Conservation (phyloP, 2,329 filamentous ascomycete genomes). For the Metarhizium guizhouense region DNA sequence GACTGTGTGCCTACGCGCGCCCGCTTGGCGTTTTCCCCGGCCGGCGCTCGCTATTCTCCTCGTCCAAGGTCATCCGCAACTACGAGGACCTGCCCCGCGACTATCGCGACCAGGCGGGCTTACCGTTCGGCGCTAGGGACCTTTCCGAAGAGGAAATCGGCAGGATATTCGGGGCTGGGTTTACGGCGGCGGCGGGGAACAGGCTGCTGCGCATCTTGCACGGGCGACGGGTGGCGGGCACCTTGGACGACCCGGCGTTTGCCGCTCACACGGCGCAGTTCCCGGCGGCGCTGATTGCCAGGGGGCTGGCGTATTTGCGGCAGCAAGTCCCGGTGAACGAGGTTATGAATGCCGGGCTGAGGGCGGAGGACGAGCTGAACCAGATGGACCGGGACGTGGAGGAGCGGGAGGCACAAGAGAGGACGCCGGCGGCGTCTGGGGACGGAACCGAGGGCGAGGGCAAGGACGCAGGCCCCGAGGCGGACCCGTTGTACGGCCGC, state of each 20-base stretch:
- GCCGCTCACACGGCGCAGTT: constrained; percentile 37
- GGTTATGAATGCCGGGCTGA: constrained; percentile 48
- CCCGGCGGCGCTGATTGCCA: constrained; percentile 29
- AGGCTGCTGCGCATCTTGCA: constrained; percentile 49
- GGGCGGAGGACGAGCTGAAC: constrained; percentile 54
- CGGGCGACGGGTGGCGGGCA: constrained; percentile 54
- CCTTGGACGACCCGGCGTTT: constrained; percentile 49
- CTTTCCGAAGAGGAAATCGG: constrained; percentile 38
- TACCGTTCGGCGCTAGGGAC: constrained; percentile 42
- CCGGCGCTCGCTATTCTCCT: constrained; percentile 25
- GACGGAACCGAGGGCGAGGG: constrained; percentile 15
- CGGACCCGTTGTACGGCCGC: constrained; percentile 47
- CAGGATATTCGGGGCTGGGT: constrained; percentile 39
- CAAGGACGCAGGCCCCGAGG: constrained; percentile 16
- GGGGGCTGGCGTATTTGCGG: constrained; percentile 47
- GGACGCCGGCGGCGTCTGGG: constrained; percentile 13
- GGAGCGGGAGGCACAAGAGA: constrained; percentile 15
- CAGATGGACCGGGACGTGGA: constrained; percentile 34
- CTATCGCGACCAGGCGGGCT: constrained; percentile 46
- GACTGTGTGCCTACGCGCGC: background rate
- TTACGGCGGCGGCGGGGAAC: constrained; percentile 39
- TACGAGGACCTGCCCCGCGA: constrained; percentile 49
- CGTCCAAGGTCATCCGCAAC: constrained; percentile 32
- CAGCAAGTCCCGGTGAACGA: constrained; percentile 48
- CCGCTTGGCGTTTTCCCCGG: constrained; percentile 8